Conservation (phyloP, 73 alveolate genomes). For the Halteria grandinella region DNA sequence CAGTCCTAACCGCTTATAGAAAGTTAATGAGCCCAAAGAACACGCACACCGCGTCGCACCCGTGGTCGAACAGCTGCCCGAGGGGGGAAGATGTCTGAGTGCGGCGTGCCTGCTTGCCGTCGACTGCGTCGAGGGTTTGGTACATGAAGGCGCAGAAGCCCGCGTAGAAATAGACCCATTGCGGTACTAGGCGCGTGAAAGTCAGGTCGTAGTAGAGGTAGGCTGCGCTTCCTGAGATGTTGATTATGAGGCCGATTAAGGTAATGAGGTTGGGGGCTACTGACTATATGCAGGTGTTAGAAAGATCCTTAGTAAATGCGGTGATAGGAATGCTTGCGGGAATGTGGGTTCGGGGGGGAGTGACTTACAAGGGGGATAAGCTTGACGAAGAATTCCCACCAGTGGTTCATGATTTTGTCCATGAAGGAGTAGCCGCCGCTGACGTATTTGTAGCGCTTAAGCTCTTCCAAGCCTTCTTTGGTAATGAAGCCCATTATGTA, state of each 20-base stretch:
- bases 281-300: no score
- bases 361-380: slow-evolving; percentile 74
- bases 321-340: no score
- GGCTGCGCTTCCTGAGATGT: slow-evolving; percentile 65
- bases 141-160: slow-evolving; percentile 87
- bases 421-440: slow-evolving; percentile 86
- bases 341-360: neutral
- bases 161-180: slow-evolving; percentile 73
- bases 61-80: slow-evolving; percentile 95
- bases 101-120: slow-evolving; percentile 96
- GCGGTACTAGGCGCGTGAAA: slow-evolving; percentile 74
- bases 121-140: slow-evolving; percentile 96
- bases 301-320: no score
- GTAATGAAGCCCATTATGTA: slow-evolving; percentile 68
- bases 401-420: slow-evolving; percentile 90
- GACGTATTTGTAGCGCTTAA: slow-evolving; percentile 85
- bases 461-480: slow-evolving; percentile 82
- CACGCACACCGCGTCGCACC: slow-evolving; percentile 43
- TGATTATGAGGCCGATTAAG: slow-evolving; percentile 82
- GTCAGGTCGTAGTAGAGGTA: slow-evolving; percentile 80
- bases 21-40: slow-evolving; percentile 32
- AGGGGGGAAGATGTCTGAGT: slow-evolving; percentile 92
- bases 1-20: neutral
- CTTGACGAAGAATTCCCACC: slow-evolving; percentile 84
- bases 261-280: slow-evolving; percentile 92